Evolutionary conservation across 2,329 filamentous ascomycete genomes (phyloP), one percentile per base, ranked within the genome.

Genomic region (Alternaria ethzedia): DNA sequence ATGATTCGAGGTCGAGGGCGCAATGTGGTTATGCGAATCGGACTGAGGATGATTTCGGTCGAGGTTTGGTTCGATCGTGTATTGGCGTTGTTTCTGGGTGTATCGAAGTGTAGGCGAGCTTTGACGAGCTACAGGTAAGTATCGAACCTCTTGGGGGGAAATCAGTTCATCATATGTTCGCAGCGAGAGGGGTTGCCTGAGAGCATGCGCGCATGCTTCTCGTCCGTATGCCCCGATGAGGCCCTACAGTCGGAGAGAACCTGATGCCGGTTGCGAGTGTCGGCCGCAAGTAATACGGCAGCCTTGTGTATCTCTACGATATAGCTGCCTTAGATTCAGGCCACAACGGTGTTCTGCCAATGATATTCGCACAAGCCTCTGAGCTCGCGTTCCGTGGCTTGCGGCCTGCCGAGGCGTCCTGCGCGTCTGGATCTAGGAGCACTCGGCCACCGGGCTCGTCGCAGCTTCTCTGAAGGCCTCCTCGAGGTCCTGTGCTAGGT

Each of bases 391-490:
- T 51, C 28, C 20, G 55, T 56, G 54, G 44, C 43, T 23, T 59
- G 28, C 36, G 46, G 17, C 12, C 47, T 44, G 25, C 21, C 54
- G 10, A 50, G 59, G 57, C 54, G 25, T 17, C 56, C 49, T 30
- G 25, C 41, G 20, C 32, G 21, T 15, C 41, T 54, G 30, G 51
- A 10, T 12, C 15, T 23, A 36, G n/a, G 7, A 43, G 45, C 5
- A 17, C 25, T 58, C 45, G 59, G 43, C 54, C 52, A 28, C 59
- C 63, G 50, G 56, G 41, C 23, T 44, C 43, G 45, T 51, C 28
- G 26, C 47, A 51, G n/a, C 26, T 20, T 51, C 47, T 30, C 6
- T 21, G 20, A 32, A 30, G 4, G 3, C 28, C 47, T 28, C 3
- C 36, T n/a, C 36, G 36, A 41, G 36, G 15, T 50, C 1, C 26